A percentile compares a stretch with the other conserved stretches of the same genome.
phyloP scores from a whole-genome alignment of 768 basidiomycete genomes.

The Pulveroboletus sp. region DNA sequence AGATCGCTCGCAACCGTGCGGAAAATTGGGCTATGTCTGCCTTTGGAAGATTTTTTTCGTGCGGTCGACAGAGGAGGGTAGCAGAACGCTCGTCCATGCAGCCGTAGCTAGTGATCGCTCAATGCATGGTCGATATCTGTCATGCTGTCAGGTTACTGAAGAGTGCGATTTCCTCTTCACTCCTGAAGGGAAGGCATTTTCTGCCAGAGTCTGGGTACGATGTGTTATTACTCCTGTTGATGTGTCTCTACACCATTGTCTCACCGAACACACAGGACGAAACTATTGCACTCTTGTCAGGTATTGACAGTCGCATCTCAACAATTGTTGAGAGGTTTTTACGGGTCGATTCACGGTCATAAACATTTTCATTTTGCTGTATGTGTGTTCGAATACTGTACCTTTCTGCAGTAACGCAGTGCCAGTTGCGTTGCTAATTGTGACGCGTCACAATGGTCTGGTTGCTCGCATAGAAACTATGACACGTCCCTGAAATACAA shows the following conservation, averaged over 20 bases:
- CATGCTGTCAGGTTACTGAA: slow-evolving; percentile 20
- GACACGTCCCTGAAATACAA: too few species aligned
- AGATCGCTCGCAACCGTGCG: slow-evolving; percentile 16
- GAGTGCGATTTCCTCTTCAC: slow-evolving; percentile 30
- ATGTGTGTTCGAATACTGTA: not conserved
- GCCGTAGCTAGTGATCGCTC: slow-evolving; percentile 24
- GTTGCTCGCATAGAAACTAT: too few species aligned
- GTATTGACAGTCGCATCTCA: slow-evolving; percentile 18
- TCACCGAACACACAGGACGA: slow-evolving; percentile 15
- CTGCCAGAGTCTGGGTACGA: slow-evolving; percentile 33
- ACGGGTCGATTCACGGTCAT: not conserved
- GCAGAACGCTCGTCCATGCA: slow-evolving; percentile 32
- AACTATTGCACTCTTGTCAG: slow-evolving; percentile 16
- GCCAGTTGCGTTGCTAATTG: too few species aligned
- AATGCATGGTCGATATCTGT: slow-evolving; percentile 31
- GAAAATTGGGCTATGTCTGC: not conserved
- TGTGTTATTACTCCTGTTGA: not conserved
- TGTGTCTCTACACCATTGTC: not conserved
- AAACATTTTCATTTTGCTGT: not conserved
- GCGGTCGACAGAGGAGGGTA: slow-evolving; percentile 32
- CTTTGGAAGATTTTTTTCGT: slow-evolving; percentile 15
- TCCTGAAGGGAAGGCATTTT: slow-evolving; percentile 25
- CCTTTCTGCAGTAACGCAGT: too few species aligned
- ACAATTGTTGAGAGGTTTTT: slow-evolving; percentile 17
- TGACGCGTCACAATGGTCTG: too few species aligned